Conservation (phyloP, 371 early-diverging fungal species). For the Actinomucor elegans region DNA sequence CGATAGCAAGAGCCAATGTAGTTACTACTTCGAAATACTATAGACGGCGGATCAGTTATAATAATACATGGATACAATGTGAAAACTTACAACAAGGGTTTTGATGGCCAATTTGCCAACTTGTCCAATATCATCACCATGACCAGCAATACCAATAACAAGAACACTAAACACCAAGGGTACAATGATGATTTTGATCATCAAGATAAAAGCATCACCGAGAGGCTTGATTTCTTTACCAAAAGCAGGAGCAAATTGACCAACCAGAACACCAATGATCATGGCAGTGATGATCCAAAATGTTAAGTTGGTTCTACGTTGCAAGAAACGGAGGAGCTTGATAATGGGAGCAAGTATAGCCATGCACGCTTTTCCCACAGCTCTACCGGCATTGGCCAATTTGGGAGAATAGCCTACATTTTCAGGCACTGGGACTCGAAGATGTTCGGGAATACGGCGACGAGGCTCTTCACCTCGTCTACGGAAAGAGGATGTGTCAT, state of each 20-base stretch:
- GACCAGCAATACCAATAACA: constrained; percentile 74
- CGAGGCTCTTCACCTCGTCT: not conserved
- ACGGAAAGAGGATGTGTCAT: constrained; percentile 1
- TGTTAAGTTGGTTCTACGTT: constrained; percentile 49
- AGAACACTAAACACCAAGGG: constrained; percentile 65
- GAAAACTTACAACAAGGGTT: constrained; percentile 48
- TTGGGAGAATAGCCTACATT: constrained; percentile 3
- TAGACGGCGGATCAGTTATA: too few species aligned
- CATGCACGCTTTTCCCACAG: not conserved
- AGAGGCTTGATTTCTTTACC: constrained; percentile 49
- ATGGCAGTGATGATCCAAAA: constrained; percentile 64
- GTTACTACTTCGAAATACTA: constrained; percentile 68
- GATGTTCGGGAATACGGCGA: constrained; percentile 20
- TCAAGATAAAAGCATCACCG: constrained; percentile 62
- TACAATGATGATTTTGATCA: constrained; percentile 69
- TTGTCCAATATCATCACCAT: constrained; percentile 66
- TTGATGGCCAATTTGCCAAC: constrained; percentile 67
- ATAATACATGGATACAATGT: not conserved
- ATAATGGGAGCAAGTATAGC: not conserved
- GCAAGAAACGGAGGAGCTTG: constrained; percentile 2
- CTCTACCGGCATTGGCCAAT: not conserved
- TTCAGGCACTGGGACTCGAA: constrained; percentile 4
- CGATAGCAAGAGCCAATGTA: constrained; percentile 69
- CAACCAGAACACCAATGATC: constrained; percentile 65
- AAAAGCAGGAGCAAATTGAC: constrained; percentile 55